Base-by-base conservation (phyloP, 1,284 basidiomycete species). In the Macrocybe sp. region DNA sequence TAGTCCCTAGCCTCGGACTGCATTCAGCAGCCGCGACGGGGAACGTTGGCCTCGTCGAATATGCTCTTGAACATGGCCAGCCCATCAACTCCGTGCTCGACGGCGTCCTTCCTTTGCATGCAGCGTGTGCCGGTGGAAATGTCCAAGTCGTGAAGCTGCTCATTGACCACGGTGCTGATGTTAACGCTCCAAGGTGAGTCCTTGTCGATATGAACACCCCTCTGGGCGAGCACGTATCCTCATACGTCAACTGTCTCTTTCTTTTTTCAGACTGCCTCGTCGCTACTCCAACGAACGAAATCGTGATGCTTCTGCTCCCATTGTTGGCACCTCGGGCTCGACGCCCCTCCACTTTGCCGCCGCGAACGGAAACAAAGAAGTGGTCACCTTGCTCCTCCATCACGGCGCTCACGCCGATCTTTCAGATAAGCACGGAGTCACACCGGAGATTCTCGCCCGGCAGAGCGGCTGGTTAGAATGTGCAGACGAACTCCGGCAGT, bases 341-440 rank as follows among this genome's bases (percentile, higher is more conserved):
- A 95, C 92, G 0, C 89, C 93, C 0, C 79, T 97, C n/a, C 93
- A 97, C 62, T 97, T 96, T 63, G 93, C 93, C 5, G 86, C 92
- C 29, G 92, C 93, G 16, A 93, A 95, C 55, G 92, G 92, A 3
- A 90, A 97, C 65, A 79, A 79, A 31, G 66, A 74, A 12, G 80
- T 92, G 55, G 79, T 92, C 37, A 77, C 75, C 51, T 80, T 87
- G 30, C 80, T 97, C 37, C 80, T 97, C 30, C 76, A 83, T 7
- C 82, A 82, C 55, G 92, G 92, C 34, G 93, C 93, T 4, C 76
- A 81, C 49, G 80, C 90, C 16, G 75, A 85, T 62, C 80, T 82
- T 47, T 65, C 82, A 12, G 93, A 97, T 69, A 96, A 96, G 65
- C 84, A 92, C 65, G 91, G 89, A 6, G 70, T 90, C 53, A 92